phyloP scores from a whole-genome alignment of 305 asterid species.

The Coffea humblotiana region DNA sequence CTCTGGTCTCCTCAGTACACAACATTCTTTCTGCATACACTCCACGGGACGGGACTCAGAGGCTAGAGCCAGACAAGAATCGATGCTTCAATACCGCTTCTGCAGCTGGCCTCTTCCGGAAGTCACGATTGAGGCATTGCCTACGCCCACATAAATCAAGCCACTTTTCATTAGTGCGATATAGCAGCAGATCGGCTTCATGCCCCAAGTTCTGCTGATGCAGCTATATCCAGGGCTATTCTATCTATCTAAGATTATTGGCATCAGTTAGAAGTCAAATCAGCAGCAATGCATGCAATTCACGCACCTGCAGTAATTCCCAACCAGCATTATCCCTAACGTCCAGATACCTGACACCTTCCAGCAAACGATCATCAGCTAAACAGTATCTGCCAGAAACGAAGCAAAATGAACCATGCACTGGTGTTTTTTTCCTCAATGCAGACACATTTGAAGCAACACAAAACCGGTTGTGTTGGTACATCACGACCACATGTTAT shows the following conservation, averaged over 20 bases:
- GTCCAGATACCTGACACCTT: conserved; percentile 83
- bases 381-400: conserved; percentile 59
- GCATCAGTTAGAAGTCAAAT: neutral
- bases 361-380: conserved; percentile 76
- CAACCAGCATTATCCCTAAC: conserved; percentile 79
- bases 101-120: conserved; percentile 74
- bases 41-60: conserved; percentile 24
- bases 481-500: neutral
- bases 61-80: conserved; percentile 54
- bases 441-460: neutral
- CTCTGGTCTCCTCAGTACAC: neutral
- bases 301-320: conserved; percentile 80
- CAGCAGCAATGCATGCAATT: conserved; percentile 2
- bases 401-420: neutral
- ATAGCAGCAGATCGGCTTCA: neutral
- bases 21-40: neutral
- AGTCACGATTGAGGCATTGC: conserved; percentile 75
- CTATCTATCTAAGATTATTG: neutral
- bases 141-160: conserved; percentile 34
- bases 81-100: conserved; percentile 85
- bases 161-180: neutral
- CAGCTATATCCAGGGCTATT: neutral
- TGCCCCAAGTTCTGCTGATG: neutral
- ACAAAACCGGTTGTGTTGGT: neutral
- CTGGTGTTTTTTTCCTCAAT: neutral